Evolutionary conservation across 2,329 filamentous ascomycete species (phyloP).

Genomic region (Sporothrix luriei): DNA sequence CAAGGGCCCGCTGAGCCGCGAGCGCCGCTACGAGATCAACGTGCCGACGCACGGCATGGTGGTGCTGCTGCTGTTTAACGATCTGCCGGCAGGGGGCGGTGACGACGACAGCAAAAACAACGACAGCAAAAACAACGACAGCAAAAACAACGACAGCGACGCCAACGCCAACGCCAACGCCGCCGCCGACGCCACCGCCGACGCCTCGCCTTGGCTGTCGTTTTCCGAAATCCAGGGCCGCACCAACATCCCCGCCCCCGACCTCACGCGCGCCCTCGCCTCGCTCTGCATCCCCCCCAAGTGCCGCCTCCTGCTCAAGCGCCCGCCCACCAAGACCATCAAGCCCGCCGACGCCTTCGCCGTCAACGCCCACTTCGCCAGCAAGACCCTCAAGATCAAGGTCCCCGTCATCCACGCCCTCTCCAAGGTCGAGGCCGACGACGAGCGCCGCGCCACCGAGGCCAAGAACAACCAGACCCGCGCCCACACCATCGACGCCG

Average conservation of each 20-base stretch:
- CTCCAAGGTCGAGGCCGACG: conserved; percentile 80
- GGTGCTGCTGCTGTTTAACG: conserved; percentile 86
- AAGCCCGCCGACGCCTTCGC: conserved; percentile 76
- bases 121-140: no score
- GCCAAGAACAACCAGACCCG: conserved; percentile 74
- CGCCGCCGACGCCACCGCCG: no score
- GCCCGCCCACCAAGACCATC: conserved; percentile 75
- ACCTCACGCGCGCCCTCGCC: conserved; percentile 76
- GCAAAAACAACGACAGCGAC: no score
- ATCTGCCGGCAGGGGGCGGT: no score
- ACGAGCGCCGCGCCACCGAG: conserved; percentile 70
- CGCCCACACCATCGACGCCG: conserved; percentile 72
- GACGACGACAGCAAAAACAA: no score
- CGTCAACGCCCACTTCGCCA: conserved; percentile 80
- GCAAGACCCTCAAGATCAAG: conserved; percentile 84
- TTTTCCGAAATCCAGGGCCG: conserved; percentile 80
- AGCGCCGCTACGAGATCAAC: conserved; percentile 83
- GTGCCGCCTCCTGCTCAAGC: conserved; percentile 77
- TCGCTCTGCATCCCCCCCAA: conserved; percentile 83
- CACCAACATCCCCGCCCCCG: conserved; percentile 74
- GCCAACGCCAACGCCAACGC: no score
- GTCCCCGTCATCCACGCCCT: conserved; percentile 79
- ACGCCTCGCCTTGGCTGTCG: no score
- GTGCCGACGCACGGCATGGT: conserved; percentile 93
- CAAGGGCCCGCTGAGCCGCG: conserved; percentile 60